phyloP scores from a whole-genome alignment of 169 alveolate species.

The Plasmodium yoelii region DNA sequence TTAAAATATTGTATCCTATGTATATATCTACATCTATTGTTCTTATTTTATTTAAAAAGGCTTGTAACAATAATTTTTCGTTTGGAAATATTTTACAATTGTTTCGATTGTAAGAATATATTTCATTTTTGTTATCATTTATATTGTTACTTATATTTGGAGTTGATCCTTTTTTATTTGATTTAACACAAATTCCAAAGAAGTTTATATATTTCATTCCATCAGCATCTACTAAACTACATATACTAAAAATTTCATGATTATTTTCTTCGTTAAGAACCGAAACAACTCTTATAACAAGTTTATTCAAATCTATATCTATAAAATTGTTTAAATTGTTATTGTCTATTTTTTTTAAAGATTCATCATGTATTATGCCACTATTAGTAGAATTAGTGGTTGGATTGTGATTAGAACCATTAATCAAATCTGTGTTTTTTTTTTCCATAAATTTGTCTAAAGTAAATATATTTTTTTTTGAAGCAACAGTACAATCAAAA shows the following conservation, averaged over 20 bases:
- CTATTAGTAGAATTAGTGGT: background rate
- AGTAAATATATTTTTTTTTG: conserved; percentile 31
- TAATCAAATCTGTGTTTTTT: background rate
- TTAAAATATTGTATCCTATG: conserved; percentile 61
- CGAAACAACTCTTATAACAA: conserved; percentile 46
- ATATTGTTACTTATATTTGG: background rate
- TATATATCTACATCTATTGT: conserved; percentile 59
- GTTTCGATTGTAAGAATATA: conserved; percentile 12
- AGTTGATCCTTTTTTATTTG: background rate
- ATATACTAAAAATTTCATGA: conserved; percentile 60
- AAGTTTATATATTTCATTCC: conserved; percentile 45
- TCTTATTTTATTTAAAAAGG: conserved; percentile 39
- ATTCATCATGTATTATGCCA: conserved; percentile 2
- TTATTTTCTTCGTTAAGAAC: conserved; percentile 51
- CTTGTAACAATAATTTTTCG: conserved; percentile 32
- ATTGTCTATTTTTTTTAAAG: conserved; percentile 10
- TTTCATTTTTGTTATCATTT: too few relatives aligned
- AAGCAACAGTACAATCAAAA: conserved; percentile 29
- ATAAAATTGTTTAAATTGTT: background rate
- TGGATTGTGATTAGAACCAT: background rate
- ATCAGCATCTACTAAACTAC: conserved; percentile 29
- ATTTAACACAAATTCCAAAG: conserved; percentile 30
- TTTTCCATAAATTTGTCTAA: conserved; percentile 14
- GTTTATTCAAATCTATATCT: conserved; percentile 53
- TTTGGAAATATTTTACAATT: conserved; percentile 25